phyloP scores from a whole-genome alignment of 768 basidiomycete species.

The Multifurca ochricompacta region DNA sequence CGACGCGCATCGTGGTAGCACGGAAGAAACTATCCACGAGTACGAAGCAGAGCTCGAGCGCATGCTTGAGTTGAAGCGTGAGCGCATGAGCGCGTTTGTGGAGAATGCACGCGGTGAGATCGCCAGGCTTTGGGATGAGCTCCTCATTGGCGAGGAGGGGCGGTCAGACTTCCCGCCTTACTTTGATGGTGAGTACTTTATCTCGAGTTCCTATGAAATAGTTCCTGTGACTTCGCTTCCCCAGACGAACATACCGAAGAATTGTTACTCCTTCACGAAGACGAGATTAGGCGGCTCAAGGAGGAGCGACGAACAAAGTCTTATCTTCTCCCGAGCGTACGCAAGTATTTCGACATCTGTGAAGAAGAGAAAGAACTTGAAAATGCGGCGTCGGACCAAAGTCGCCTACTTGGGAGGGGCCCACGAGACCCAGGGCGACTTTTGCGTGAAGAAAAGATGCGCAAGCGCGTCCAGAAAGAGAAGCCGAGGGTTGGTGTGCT shows the following conservation, averaged over 20 bases:
- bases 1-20: conserved; percentile 76
- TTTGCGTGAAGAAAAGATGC: conserved; percentile 93
- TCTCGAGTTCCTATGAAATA: neutral
- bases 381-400: conserved; percentile 72
- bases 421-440: conserved; percentile 78
- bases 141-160: conserved; percentile 82
- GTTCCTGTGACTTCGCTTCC: neutral
- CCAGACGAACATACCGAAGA: conserved; percentile 87
- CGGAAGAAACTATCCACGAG: conserved; percentile 63
- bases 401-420: conserved; percentile 72
- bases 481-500: conserved; percentile 72
- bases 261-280: conserved; percentile 73
- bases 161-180: conserved; percentile 74
- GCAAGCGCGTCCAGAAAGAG: conserved; percentile 86
- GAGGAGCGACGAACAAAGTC: conserved; percentile 76
- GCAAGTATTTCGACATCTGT: conserved; percentile 87
- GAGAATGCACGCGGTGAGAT: conserved; percentile 78
- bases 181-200: conserved; percentile 56
- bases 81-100: conserved; percentile 82
- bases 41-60: conserved; percentile 88
- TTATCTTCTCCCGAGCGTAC: conserved; percentile 63
- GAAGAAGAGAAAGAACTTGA: conserved; percentile 86
- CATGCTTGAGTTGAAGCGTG: conserved; percentile 82
- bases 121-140: conserved; percentile 69
- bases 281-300: conserved; percentile 73